These are phyloP conservation scores for Phyllosticta paracitricarpa DNA, from an alignment of 2,329 filamentous ascomycete genomes.

Conservation along the genomic window DNA sequence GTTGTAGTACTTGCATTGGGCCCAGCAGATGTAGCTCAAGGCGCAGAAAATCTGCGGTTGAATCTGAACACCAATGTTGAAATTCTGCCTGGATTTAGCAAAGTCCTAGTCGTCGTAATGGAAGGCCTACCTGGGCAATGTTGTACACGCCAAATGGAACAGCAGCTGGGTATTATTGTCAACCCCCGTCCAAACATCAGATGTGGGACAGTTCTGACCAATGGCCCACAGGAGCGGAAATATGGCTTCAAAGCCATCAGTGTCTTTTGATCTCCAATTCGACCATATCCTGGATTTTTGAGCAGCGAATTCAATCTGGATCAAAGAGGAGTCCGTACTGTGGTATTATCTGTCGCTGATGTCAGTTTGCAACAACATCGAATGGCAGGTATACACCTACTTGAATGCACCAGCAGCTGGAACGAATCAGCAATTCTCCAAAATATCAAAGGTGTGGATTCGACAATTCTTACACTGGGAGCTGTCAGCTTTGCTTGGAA, in stretches of 20 bases:
- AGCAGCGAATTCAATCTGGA: neutral
- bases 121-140: conserved; percentile 35
- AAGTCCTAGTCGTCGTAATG: neutral
- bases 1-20: conserved; percentile 43
- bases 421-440: conserved; percentile 9
- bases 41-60: conserved; percentile 45
- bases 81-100: conserved; percentile 30
- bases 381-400: conserved; percentile 13
- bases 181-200: neutral
- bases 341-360: conserved; percentile 24
- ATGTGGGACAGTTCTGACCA: conserved; percentile 28
- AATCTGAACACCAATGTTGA: conserved; percentile 45
- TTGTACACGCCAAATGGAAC: conserved; percentile 43
- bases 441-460: conserved; percentile 9
- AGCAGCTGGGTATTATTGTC: conserved; percentile 16
- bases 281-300: conserved; percentile 42
- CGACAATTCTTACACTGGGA: conserved; percentile 14
- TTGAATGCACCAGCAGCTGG: conserved; percentile 34
- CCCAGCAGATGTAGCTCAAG: conserved; percentile 42
- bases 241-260: conserved; percentile 47
- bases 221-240: conserved; percentile 58
- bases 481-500: conserved; percentile 2
- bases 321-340: conserved; percentile 17
- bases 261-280: conserved; percentile 51
- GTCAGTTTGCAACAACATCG: conserved; percentile 13